Base-by-base conservation (phyloP, 179 eudicot species). In the Beta corolliflora region DNA sequence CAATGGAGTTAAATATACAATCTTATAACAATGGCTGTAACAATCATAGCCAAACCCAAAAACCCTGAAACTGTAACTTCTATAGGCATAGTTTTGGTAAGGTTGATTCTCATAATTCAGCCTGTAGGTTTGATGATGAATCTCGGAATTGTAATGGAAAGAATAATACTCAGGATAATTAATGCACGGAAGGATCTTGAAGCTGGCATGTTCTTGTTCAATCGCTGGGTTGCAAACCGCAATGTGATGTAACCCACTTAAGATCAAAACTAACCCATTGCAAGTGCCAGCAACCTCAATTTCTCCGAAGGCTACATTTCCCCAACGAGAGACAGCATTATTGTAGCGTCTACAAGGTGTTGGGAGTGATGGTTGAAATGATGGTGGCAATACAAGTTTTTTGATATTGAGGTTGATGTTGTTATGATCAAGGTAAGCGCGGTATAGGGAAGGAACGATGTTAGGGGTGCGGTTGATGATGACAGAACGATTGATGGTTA, bases 31-130 rank as follows among this genome's bases (percentile, higher is more conserved):
- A 0, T 48, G 52, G 3, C 9, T 48, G 1, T 48, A 0, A 3
- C 60, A 46, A 72, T 80, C 82, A 80, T 71, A 80, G 18, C 77
- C 82, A 50, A 72, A 31, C 12, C 77, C 77, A 14, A 46, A 80
- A 46, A 80, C 71, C 50, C 19, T 60, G 55, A 58, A 31, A 8
- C 11, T 6, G 25, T 48, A 50, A 9, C 0, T 0, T 46, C 71
- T 56, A 16, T 3, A 1, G 6, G 9, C 2, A 12, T 52, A 65
- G 19, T 3, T 15, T 9, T 41, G 0, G 52, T 48, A 5, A 55
- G 21, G 21, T 29, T 0, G 64, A 31, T 0, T 31, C 7, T 56
- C 48, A 74, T 29, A 53, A 6, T 7, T 4, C 2, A 6, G 4
- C 5, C 18, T 9, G 5, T 5, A 4, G 19, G 5, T 23, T 9